Evolutionary conservation across 2,329 filamentous ascomycete species (phyloP).

Genomic region (Colletotrichum trifolii): DNA sequence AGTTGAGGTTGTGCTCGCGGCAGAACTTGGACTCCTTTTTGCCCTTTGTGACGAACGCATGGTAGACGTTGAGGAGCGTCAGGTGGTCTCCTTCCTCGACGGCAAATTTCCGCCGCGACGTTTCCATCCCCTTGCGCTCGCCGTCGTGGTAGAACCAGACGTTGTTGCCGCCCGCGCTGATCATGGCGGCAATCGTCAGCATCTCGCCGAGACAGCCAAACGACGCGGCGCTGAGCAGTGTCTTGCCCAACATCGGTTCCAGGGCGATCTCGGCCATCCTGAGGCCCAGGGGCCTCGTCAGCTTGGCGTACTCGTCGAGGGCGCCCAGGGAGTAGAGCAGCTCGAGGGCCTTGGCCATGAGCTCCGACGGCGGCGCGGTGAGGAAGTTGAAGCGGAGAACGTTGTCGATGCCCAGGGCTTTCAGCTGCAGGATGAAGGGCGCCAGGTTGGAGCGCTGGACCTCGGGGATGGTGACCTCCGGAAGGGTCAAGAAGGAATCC

Average conservation of each 20-base stretch:
- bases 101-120: slow-evolving; percentile 82
- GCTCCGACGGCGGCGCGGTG: slow-evolving; percentile 84
- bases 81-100: slow-evolving; percentile 95
- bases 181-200: slow-evolving; percentile 93
- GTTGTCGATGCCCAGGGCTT: slow-evolving; percentile 95
- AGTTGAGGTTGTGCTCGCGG: slow-evolving; percentile 87
- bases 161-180: slow-evolving; percentile 81
- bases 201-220: slow-evolving; percentile 89
- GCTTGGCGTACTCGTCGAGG: slow-evolving; percentile 87
- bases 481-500: slow-evolving; percentile 71
- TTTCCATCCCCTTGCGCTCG: slow-evolving; percentile 80
- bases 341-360: slow-evolving; percentile 88
- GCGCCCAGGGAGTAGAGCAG: slow-evolving; percentile 88
- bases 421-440: slow-evolving; percentile 88
- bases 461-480: slow-evolving; percentile 83
- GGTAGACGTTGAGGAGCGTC: slow-evolving; percentile 92
- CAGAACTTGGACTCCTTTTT: slow-evolving; percentile 89
- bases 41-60: slow-evolving; percentile 85
- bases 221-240: slow-evolving; percentile 77
- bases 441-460: slow-evolving; percentile 93
- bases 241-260: slow-evolving; percentile 96
- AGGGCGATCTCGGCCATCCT: slow-evolving; percentile 94
- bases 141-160: slow-evolving; percentile 86
- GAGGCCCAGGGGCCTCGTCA: slow-evolving; percentile 87
- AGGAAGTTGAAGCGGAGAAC: slow-evolving; percentile 91